Conservation (phyloP, 768 basidiomycete genomes). For the Hortiboletus campestris region DNA sequence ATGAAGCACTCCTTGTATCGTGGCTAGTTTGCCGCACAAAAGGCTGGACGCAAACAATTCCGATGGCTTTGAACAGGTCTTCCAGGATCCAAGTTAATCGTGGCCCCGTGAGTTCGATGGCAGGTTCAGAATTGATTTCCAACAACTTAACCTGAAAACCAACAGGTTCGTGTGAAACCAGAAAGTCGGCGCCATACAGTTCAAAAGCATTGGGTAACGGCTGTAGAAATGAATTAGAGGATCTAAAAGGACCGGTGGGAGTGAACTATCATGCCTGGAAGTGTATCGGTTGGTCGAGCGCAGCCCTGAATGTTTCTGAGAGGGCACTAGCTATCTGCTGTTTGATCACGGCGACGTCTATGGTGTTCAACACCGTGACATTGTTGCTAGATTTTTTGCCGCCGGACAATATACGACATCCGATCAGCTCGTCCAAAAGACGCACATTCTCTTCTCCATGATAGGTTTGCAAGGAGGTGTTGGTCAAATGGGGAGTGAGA, state of each 20-base stretch:
- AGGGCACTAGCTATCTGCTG: slow-evolving; percentile 63
- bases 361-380: slow-evolving; percentile 13
- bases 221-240: slow-evolving; percentile 37
- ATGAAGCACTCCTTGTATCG: slow-evolving; percentile 22
- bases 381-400: slow-evolving; percentile 22
- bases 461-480: slow-evolving; percentile 80
- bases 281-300: slow-evolving; percentile 74
- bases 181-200: slow-evolving; percentile 91
- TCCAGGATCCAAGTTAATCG: slow-evolving; percentile 78
- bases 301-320: slow-evolving; percentile 83
- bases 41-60: slow-evolving; percentile 65
- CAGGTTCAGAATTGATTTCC: slow-evolving; percentile 94
- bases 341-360: slow-evolving; percentile 52
- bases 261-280: slow-evolving; percentile 61
- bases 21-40: slow-evolving; percentile 35
- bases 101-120: slow-evolving; percentile 89
- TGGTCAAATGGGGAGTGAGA: slow-evolving; percentile 81
- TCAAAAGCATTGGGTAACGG: slow-evolving; percentile 91
- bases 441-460: slow-evolving; percentile 69
- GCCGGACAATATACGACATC: slow-evolving; percentile 51
- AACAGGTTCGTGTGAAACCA: slow-evolving; percentile 52
- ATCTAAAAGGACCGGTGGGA: not conserved
- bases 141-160: slow-evolving; percentile 68
- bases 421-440: slow-evolving; percentile 76
- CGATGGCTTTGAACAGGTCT: slow-evolving; percentile 74